phyloP scores from a whole-genome alignment of 1,284 basidiomycete genomes.

The Rhodotorula sp. region DNA sequence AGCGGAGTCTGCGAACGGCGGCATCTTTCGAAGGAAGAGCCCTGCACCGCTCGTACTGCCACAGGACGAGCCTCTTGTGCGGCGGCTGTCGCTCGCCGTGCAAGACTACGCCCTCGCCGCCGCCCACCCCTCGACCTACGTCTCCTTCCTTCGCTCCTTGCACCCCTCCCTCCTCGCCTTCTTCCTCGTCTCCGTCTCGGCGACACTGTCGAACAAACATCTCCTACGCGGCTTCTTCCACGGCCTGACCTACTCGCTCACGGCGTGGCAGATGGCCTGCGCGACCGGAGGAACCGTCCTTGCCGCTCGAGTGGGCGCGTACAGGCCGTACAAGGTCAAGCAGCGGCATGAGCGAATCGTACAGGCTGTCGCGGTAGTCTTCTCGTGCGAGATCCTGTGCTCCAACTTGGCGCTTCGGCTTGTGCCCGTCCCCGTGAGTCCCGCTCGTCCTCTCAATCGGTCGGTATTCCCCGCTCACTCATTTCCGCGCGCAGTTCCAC shows the following conservation, averaged over 20 bases:
- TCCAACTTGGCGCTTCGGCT: slow-evolving; percentile 30
- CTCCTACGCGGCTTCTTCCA: slow-evolving; percentile 35
- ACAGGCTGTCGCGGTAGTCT: slow-evolving; percentile 26
- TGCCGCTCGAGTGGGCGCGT: slow-evolving; percentile 22
- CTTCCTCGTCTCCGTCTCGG: slow-evolving; percentile 31
- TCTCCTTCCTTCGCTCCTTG: slow-evolving; percentile 21
- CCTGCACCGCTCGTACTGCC: background rate
- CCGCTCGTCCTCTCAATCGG: background rate
- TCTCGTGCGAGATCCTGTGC: slow-evolving; percentile 31
- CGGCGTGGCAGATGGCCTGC: slow-evolving; percentile 29
- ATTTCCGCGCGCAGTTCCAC: slow-evolving; percentile 20
- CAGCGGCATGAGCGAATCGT: slow-evolving; percentile 21
- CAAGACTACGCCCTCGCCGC: slow-evolving; percentile 10
- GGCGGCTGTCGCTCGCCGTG: slow-evolving; percentile 6
- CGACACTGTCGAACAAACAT: slow-evolving; percentile 32
- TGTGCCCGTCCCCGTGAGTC: slow-evolving; percentile 35
- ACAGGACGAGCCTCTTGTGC: background rate
- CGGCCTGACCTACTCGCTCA: slow-evolving; percentile 31
- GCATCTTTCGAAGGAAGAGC: too few relatives aligned
- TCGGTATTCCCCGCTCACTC: background rate
- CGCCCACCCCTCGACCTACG: slow-evolving; percentile 9
- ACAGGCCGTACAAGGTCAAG: slow-evolving; percentile 23
- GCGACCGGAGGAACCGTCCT: slow-evolving; percentile 26
- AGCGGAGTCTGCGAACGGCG: too few relatives aligned
- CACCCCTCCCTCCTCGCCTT: slow-evolving; percentile 28